Conservation (phyloP, 2,329 filamentous ascomycete species). For the Sporothrix pallida region DNA sequence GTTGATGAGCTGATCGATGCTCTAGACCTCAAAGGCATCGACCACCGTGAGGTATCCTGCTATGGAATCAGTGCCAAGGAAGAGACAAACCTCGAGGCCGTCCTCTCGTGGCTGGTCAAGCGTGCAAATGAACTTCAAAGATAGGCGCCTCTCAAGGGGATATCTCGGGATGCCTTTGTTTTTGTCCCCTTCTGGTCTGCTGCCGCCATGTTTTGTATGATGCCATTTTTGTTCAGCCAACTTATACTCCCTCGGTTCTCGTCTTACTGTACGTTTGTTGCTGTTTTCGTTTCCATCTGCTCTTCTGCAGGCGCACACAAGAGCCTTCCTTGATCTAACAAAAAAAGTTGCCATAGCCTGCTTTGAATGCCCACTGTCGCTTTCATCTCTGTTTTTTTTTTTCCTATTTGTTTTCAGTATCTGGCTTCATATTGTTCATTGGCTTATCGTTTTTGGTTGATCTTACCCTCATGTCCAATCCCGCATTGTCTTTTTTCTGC, state of each 20-base stretch:
- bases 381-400: neutral
- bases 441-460: neutral
- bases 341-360: neutral
- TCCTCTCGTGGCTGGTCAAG: conserved; percentile 94
- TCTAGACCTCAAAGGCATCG: conserved; percentile 86
- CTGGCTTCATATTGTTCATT: neutral
- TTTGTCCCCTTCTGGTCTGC: conserved; percentile 20
- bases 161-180: neutral
- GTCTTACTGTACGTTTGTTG: neutral
- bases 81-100: conserved; percentile 96
- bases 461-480: neutral
- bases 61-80: conserved; percentile 99
- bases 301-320: neutral
- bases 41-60: conserved; percentile 92
- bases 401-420: conserved; percentile 11
- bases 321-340: neutral
- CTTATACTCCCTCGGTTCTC: conserved; percentile 16
- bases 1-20: conserved; percentile 96
- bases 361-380: neutral
- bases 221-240: neutral
- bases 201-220: neutral
- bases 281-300: conserved; percentile 20
- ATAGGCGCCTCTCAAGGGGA: conserved; percentile 52
- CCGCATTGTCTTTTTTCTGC: neutral
- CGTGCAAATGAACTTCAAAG: conserved; percentile 67